A percentile compares a stretch with the other conserved stretches of the same genome.
Conservation (phyloP, 192 early-diverging fungal species). For the Dissophora globulifera region DNA sequence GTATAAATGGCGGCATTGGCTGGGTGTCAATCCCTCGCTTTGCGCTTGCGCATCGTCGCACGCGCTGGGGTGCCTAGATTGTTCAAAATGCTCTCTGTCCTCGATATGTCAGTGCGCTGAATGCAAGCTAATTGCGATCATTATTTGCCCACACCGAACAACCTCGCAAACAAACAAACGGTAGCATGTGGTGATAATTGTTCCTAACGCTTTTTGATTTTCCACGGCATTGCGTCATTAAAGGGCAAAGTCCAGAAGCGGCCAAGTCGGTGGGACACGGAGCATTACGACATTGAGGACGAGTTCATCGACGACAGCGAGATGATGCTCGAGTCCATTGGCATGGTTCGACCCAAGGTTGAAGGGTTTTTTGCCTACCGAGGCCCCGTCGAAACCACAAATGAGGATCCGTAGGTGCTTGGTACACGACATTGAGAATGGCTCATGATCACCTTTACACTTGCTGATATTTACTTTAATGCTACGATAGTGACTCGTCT, state of each 20-base stretch:
- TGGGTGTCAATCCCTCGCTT: too few species aligned
- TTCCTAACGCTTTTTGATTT: background rate
- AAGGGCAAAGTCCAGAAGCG: conserved; percentile 17
- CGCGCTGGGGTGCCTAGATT: too few species aligned
- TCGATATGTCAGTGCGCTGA: too few species aligned
- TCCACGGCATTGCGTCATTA: too few species aligned
- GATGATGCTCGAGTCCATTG: conserved; percentile 53
- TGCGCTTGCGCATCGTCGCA: too few species aligned
- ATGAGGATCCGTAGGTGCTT: conserved; percentile 35
- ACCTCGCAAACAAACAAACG: too few species aligned
- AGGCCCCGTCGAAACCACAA: conserved; percentile 54
- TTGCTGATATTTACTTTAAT: background rate
- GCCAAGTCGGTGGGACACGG: conserved; percentile 44
- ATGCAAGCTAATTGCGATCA: too few species aligned
- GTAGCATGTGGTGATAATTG: background rate
- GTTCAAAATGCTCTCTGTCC: background rate
- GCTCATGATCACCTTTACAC: too few species aligned
- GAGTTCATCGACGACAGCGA: conserved; percentile 72
- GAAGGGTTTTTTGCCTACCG: conserved; percentile 64
- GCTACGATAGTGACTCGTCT: conserved; percentile 30
- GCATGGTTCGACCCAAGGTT: conserved; percentile 49
- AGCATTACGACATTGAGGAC: conserved; percentile 65
- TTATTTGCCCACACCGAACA: too few species aligned
- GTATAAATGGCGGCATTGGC: too few species aligned
- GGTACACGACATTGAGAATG: background rate